Percentiles rank a stretch among this genome's conserved stretches.
Evolutionary conservation across 257 asterid species (phyloP).

Genomic region (Gentiana dahurica): DNA sequence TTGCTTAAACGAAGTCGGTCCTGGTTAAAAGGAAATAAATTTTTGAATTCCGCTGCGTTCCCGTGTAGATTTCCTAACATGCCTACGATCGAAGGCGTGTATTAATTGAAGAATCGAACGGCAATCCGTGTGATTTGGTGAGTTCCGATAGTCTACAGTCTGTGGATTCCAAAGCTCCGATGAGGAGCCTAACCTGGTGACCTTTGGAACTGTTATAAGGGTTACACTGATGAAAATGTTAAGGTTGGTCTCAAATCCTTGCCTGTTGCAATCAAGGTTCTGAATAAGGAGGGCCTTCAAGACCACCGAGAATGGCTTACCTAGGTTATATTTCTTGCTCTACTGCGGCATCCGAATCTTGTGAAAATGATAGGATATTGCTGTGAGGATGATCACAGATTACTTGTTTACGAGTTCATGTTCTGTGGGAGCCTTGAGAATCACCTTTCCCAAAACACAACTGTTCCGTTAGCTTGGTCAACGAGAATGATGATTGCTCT

Average conservation of each 20-base stretch:
- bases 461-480: slow-evolving; percentile 82
- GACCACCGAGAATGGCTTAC: slow-evolving; percentile 99
- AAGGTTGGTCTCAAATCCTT: slow-evolving; percentile 91
- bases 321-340: slow-evolving; percentile 94
- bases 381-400: slow-evolving; percentile 98
- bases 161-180: too few relatives aligned
- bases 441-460: slow-evolving; percentile 95
- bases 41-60: too few relatives aligned
- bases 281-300: slow-evolving; percentile 97
- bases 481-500: slow-evolving; percentile 98
- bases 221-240: slow-evolving; percentile 96
- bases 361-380: slow-evolving; percentile 96
- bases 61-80: too few relatives aligned
- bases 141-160: too few relatives aligned
- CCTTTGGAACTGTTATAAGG: slow-evolving; percentile 87
- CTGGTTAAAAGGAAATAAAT: too few relatives aligned
- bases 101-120: too few relatives aligned
- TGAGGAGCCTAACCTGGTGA: too few relatives aligned
- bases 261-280: slow-evolving; percentile 97
- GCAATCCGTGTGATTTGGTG: too few relatives aligned
- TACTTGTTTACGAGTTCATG: slow-evolving; percentile 96
- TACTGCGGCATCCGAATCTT: slow-evolving; percentile 92
- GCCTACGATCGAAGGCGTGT: too few relatives aligned
- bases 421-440: slow-evolving; percentile 96
- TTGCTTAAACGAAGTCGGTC: too few relatives aligned